Evolutionary conservation across 371 early-diverging fungal genomes (phyloP), one percentile per base, ranked within the genome.

Genomic region (Massospora cicadina): DNA sequence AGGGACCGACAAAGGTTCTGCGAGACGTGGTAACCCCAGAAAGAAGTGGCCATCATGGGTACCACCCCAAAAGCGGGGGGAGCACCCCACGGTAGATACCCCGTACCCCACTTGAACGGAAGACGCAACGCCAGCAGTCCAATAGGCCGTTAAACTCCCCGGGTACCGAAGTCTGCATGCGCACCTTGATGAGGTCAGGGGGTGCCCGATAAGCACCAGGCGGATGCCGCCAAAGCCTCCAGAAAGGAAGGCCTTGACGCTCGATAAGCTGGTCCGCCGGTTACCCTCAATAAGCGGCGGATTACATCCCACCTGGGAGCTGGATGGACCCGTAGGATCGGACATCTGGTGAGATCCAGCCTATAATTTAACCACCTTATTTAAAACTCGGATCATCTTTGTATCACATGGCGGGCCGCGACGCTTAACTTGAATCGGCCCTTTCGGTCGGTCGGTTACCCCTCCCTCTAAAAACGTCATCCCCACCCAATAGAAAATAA

Each of bases 11-110:
- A 43, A 43, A 43, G 43, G 43, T 43, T 43, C 71, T 80, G 74
- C 70, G 85, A 83, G 69, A 81, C 62, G 60, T 79, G 81, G 64
- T 83, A 84, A 33, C 80, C 91, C 87, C 88, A 95, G 80, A 95
- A 94, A 70, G 87, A 87, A 64, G 90, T 82, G 33, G 95, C 91
- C 71, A 92, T 95, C 74, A 93, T 91, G 54, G 98, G 97, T 26
- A 91, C 89, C 24, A 90, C 87, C 94, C 92, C 63, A 90, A 81
- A 25, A 98, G 75, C 25, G 93, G 93, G 5, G 96, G 86, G 1
- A 87, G 77, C 83, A 95, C 85, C 65, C 96, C 96, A 62, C 91
- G 88, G 79, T 98, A 98, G 64, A 94, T 77, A 67, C 95, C 95
- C 25, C 82, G 72, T 57, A 93, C 62, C 43, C 98, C 98, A 76